These are phyloP conservation scores for Dalbergia cochinchinensis DNA, from an alignment of 306 rosid genomes.

Conservation along the genomic window DNA sequence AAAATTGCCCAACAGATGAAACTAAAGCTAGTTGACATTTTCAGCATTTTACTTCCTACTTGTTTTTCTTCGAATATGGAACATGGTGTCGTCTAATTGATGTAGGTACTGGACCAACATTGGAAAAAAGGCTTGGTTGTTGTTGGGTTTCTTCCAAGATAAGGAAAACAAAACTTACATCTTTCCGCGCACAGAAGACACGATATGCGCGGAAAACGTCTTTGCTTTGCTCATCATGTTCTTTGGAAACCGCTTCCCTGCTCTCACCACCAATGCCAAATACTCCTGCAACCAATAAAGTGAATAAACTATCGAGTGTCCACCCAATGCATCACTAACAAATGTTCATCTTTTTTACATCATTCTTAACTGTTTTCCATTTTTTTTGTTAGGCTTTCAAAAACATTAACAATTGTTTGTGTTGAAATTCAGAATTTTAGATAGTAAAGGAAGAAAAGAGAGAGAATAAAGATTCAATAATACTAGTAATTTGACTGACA, in stretches of 20 bases:
- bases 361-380: background rate
- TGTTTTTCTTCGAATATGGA: no score
- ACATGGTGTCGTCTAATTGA: no score
- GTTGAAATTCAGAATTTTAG: no score
- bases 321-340: background rate
- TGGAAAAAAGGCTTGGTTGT: no score
- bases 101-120: no score
- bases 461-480: no score
- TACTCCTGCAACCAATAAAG: slow-evolving; percentile 52
- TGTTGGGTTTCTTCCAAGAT: background rate
- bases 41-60: no score
- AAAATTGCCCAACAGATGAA: no score
- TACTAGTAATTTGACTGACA: no score
- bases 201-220: slow-evolving; percentile 85
- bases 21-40: no score
- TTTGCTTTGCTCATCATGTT: slow-evolving; percentile 63
- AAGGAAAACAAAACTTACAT: slow-evolving; percentile 60
- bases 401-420: background rate
- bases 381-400: background rate
- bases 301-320: background rate
- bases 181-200: slow-evolving; percentile 86
- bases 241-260: slow-evolving; percentile 45
- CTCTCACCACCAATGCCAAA: slow-evolving; percentile 28
- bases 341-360: background rate
- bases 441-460: no score